These are phyloP conservation scores for Cenococcum geophilum DNA, from an alignment of 495 filamentous ascomycete species.

Conservation along the genomic window DNA sequence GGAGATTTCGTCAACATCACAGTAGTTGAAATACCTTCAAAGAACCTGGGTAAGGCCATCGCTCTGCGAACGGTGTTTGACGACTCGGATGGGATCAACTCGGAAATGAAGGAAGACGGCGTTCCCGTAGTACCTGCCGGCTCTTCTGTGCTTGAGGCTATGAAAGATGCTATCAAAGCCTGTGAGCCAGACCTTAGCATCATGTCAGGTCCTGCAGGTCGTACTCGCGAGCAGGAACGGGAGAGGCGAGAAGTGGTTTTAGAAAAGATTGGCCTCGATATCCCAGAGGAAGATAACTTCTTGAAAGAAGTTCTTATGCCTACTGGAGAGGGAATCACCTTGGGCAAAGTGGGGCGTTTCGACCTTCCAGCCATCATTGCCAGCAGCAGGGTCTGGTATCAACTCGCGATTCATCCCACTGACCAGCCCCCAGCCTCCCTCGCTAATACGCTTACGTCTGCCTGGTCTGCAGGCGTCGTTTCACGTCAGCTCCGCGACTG, in stretches of 20 bases:
- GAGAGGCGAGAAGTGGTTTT: slow-evolving; percentile 76
- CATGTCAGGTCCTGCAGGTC: slow-evolving; percentile 53
- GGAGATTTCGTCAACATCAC: slow-evolving; percentile 86
- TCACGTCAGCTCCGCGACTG: slow-evolving; percentile 88
- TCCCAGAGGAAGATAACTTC: slow-evolving; percentile 74
- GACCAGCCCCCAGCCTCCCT: slow-evolving; percentile 74
- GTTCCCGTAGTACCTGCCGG: slow-evolving; percentile 62
- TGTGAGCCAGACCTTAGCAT: slow-evolving; percentile 79
- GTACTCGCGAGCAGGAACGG: slow-evolving; percentile 69
- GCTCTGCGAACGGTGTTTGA: slow-evolving; percentile 87
- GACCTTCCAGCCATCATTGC: slow-evolving; percentile 62
- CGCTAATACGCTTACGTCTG: slow-evolving; percentile 54
- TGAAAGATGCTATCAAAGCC: slow-evolving; percentile 71
- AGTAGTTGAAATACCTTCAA: slow-evolving; percentile 76
- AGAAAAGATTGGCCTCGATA: slow-evolving; percentile 67
- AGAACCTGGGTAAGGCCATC: slow-evolving; percentile 74
- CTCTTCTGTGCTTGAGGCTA: slow-evolving; percentile 75
- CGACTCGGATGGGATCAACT: slow-evolving; percentile 83
- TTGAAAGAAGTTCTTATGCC: slow-evolving; percentile 79
- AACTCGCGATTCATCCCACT: slow-evolving; percentile 84
- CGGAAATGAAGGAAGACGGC: slow-evolving; percentile 94
- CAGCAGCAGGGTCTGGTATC: slow-evolving; percentile 91
- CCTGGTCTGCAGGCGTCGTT: slow-evolving; percentile 87
- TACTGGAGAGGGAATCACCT: slow-evolving; percentile 60
- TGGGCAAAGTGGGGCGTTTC: slow-evolving; percentile 68